A percentile compares a stretch with the other conserved stretches of the same genome.
phyloP scores from a whole-genome alignment of 176 grass and related monocot species.

The Olyra latifolia region DNA sequence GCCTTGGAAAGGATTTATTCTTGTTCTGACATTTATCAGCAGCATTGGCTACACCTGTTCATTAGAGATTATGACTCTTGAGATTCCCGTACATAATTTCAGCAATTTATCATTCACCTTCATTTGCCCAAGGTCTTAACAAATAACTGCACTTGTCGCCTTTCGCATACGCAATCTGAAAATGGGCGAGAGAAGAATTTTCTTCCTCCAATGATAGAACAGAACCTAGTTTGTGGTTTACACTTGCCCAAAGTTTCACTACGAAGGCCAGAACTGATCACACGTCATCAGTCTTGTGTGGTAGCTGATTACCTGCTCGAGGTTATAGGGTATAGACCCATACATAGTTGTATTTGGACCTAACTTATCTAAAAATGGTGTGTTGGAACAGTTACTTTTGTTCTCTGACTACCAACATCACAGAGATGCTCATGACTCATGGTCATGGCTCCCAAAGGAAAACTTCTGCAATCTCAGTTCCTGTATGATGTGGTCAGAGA shows the following conservation, averaged over 20 bases:
- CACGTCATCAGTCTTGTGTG: neutral
- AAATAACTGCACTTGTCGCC: neutral
- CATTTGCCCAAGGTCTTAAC: too few species aligned
- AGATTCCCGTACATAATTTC: too few species aligned
- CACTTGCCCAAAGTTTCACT: too few species aligned
- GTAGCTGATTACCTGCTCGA: neutral
- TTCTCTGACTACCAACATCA: neutral
- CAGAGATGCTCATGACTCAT: neutral
- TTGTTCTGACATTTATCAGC: neutral
- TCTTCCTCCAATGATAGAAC: neutral
- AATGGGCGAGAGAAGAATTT: neutral
- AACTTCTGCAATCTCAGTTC: neutral
- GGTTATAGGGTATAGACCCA: neutral
- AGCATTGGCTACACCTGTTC: neutral
- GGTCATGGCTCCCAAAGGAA: neutral
- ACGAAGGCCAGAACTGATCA: neutral
- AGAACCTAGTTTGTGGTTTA: neutral
- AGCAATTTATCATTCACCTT: too few species aligned
- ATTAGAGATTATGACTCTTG: neutral
- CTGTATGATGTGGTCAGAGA: neutral
- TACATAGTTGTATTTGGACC: neutral
- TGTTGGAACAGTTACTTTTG: neutral
- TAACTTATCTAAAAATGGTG: neutral
- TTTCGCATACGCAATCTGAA: neutral
- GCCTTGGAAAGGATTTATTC: neutral